Base-by-base conservation (phyloP, 768 basidiomycete species). In the Trametes coccinea region DNA sequence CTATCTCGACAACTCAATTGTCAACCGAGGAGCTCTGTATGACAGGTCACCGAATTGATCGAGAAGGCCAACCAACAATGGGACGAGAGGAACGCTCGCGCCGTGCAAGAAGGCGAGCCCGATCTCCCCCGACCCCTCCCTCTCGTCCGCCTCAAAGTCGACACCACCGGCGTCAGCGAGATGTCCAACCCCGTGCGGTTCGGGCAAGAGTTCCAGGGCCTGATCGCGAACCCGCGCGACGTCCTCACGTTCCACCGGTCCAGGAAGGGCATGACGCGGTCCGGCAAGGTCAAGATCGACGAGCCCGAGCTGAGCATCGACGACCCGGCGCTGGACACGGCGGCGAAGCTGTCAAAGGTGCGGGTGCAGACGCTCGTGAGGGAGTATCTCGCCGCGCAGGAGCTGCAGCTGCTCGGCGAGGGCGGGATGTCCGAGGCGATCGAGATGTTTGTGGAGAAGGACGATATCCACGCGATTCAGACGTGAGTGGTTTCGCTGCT, bases 181-280 rank as follows among this genome's bases (percentile, higher is more conserved):
- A 93, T 93, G 77, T 93, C 91, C 56, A 99, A 99, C 72, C 95
- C 96, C 27, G 89, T 96, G 53, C 89, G 97, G 9, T 97, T 99
- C 72, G 96, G 97, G 1, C 95, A 96, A 72, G 92, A 96, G 72
- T 98, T 98, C 73, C 84, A 88, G 66, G 93, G 92, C 1, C 83
- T 83, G 22, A 83, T 98, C 39, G 97, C 97, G 10, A 99, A 99
- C 71, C 96, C 97, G 14, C 84, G 93, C 30, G 96, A 98, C 71
- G 84, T 97, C 27, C 84, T 99, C 31, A 84, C 92, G 39, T 98
- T 97, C 76, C 88, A 93, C 72, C 88, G 93, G 22, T 81, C 89
- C 44, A 93, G 92, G 74, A 88, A 87, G 68, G 66, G 79, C 30
- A 77, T 81, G 0, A 67, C 79, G 59, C 77, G 80, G 29, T 67